Conservation (phyloP, 1,139 yeast species). For the Lizanozyma gosingica region DNA sequence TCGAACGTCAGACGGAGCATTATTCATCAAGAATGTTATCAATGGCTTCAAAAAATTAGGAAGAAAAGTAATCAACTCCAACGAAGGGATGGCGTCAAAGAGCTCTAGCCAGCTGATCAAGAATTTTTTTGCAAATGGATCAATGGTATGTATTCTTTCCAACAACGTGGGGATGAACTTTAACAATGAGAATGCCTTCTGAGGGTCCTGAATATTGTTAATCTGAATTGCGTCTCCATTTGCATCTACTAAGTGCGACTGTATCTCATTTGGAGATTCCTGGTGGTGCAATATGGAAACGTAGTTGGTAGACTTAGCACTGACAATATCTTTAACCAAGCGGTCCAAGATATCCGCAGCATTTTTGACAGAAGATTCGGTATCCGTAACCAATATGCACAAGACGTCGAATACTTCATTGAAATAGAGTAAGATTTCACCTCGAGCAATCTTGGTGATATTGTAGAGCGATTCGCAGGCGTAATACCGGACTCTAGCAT, state of each 20-base stretch:
- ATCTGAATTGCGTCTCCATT: constrained; percentile 58
- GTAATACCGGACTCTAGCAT: constrained; percentile 90
- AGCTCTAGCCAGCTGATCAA: constrained; percentile 89
- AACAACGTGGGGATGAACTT: constrained; percentile 84
- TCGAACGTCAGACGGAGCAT: constrained; percentile 80
- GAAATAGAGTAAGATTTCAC: constrained; percentile 83
- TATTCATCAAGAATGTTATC: constrained; percentile 64
- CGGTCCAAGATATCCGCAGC: constrained; percentile 94
- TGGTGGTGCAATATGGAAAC: constrained; percentile 66
- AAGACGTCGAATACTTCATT: constrained; percentile 92
- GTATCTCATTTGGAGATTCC: constrained; percentile 32
- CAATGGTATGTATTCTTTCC: constrained; percentile 86
- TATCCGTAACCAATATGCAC: constrained; percentile 84
- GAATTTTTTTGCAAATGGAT: constrained; percentile 88
- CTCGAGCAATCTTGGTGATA: constrained; percentile 94
- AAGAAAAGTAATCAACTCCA: constrained; percentile 76
- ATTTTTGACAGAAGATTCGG: constrained; percentile 85
- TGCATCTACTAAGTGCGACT: constrained; percentile 39
- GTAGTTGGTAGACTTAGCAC: constrained; percentile 89
- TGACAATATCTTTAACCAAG: constrained; percentile 86
- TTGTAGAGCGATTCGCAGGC: constrained; percentile 96
- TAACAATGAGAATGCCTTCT: constrained; percentile 74
- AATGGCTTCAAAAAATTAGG: constrained; percentile 89
- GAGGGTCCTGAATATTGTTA: constrained; percentile 52
- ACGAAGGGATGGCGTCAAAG: constrained; percentile 84